These are phyloP conservation scores for Ustilago trichophora DNA, from an alignment of 1,284 basidiomycete genomes.

Conservation along the genomic window DNA sequence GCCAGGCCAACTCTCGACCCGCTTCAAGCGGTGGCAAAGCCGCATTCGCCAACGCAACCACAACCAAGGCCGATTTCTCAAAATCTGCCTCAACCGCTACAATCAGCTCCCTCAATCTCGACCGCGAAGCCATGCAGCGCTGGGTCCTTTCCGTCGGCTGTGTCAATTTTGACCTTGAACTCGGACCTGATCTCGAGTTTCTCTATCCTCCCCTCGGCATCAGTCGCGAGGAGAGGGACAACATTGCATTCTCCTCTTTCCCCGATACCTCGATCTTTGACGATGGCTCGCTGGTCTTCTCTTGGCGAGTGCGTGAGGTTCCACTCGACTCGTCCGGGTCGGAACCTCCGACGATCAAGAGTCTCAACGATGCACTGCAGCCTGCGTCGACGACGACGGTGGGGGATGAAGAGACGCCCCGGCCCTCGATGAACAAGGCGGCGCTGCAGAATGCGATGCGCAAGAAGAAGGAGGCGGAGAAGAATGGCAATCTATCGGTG, in stretches of 20 bases:
- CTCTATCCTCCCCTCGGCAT: conserved; percentile 76
- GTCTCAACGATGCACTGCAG: conserved; percentile 26
- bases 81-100: not conserved
- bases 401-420: conserved; percentile 36
- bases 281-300: conserved; percentile 59
- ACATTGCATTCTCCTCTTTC: conserved; percentile 92
- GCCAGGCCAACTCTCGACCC: conserved; percentile 7
- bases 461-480: conserved; percentile 7
- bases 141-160: conserved; percentile 64
- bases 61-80: not conserved
- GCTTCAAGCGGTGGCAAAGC: conserved; percentile 17
- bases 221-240: conserved; percentile 76
- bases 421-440: conserved; percentile 45
- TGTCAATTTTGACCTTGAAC: conserved; percentile 65
- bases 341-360: conserved; percentile 47
- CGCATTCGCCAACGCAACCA: not conserved
- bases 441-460: conserved; percentile 22
- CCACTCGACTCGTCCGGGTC: conserved; percentile 51
- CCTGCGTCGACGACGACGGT: not conserved
- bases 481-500: conserved; percentile 8
- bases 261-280: conserved; percentile 77
- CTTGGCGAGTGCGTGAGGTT: conserved; percentile 63
- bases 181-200: conserved; percentile 82
- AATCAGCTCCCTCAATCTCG: conserved; percentile 14
- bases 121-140: conserved; percentile 60